Base-by-base conservation (phyloP, 2,329 filamentous ascomycete species). In the Penicillium sp. region DNA sequence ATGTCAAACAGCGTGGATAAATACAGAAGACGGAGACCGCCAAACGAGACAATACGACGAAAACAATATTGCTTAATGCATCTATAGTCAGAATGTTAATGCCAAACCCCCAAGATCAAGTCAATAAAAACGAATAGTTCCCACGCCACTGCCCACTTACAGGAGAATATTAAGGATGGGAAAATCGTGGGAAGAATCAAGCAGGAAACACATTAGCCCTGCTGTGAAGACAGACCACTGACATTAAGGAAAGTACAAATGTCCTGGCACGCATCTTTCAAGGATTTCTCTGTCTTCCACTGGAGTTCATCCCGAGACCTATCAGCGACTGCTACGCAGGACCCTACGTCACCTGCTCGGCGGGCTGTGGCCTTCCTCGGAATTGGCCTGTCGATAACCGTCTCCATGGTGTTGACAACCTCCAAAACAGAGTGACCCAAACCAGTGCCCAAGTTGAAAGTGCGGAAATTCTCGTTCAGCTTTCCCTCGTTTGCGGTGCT, bases 291-390 rank as follows among this genome's bases (percentile, higher is more conserved):
- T 8, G 71, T 72, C 53, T 71, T 69, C 64, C 67, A 74, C 50
- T 70, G 66, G 41, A 88, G 74, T 70, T 88, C 85, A 64, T 81
- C 74, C 53, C 82, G 54, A 2, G 70, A 70, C 27, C 70, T 61
- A 18, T 62, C 58, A 39, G 68, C 66, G 25, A 68, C 66, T 27
- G 71, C 71, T 33, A 74, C 70, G 35, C 70, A 74, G 24, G 65
- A 69, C 27, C 70, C 70, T 38, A 74, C 71, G 44, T 74, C 71
- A 24, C 71, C 71, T 10, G 65, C 57, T 40, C 71, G 67, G 28
- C 71, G 67, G 30, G 52, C 64, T 13, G 68, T 69, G 8, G 63
- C 64, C 42, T 53, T 69, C 24, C 61, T 57, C 25, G 69, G 62
- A 41, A 74, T 72, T 16, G 55, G 49, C 49, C 62, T 69, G n/a